phyloP scores from a whole-genome alignment of 805 yeast genomes.

The Ogataea nitratoaversa region DNA sequence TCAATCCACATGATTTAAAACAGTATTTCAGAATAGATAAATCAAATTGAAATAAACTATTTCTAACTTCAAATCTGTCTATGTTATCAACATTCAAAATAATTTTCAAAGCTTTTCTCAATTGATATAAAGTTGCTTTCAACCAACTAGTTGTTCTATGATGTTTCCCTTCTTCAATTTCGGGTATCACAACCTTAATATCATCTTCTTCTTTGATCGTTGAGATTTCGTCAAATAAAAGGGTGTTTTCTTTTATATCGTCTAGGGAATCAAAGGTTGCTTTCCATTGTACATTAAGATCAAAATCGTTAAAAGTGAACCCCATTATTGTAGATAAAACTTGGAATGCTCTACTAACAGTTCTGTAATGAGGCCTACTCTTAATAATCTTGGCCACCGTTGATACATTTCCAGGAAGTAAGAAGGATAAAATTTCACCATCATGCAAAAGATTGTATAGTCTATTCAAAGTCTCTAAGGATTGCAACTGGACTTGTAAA shows the following conservation, averaged over 20 bases:
- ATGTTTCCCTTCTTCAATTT: constrained; percentile 5
- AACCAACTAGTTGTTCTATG: constrained; percentile 51
- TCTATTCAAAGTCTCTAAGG: constrained; percentile 31
- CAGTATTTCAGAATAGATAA: constrained; percentile 30
- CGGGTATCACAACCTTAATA: constrained; percentile 16
- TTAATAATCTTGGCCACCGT: constrained; percentile 36
- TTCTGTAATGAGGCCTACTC: constrained; percentile 34
- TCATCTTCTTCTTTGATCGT: background rate
- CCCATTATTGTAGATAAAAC: constrained; percentile 29
- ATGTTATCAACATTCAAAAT: constrained; percentile 23
- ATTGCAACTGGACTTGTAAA: constrained; percentile 27
- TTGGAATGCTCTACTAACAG: constrained; percentile 29
- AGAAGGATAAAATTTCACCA: constrained; percentile 46
- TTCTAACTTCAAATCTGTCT: constrained; percentile 31
- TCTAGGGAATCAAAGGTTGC: constrained; percentile 9
- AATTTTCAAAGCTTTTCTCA: constrained; percentile 40
- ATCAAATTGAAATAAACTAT: constrained; percentile 29
- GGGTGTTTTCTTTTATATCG: constrained; percentile 7
- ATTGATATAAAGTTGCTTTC: constrained; percentile 47
- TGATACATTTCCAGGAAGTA: constrained; percentile 51
- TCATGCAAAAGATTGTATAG: constrained; percentile 36
- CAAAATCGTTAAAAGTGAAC: constrained; percentile 40
- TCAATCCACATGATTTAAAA: constrained; percentile 30
- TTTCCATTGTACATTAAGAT: constrained; percentile 23
- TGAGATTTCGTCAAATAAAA: background rate